phyloP scores from a whole-genome alignment of 805 yeast species.

The Cyberlindnera veronae region DNA sequence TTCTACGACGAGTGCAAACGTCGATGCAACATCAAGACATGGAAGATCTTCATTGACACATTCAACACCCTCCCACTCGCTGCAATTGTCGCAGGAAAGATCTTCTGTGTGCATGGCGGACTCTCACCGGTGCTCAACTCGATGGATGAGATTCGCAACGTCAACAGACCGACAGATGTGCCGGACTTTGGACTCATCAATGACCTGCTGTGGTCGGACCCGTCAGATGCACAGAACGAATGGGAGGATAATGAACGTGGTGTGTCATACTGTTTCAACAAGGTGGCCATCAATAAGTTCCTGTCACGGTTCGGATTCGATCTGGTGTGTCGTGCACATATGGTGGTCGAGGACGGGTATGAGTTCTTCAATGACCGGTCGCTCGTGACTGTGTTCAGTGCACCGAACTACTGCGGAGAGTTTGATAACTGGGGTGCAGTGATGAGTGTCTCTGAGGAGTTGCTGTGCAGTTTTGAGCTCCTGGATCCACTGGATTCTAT shows the following conservation, averaged over 20 bases:
- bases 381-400: conserved; percentile 95
- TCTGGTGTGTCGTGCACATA: conserved; percentile 93
- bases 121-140: conserved; percentile 76
- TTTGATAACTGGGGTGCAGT: conserved; percentile 94
- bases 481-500: conserved; percentile 91
- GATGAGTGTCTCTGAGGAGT: conserved; percentile 92
- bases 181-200: conserved; percentile 99
- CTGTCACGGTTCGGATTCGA: conserved; percentile 70
- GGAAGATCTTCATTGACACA: conserved; percentile 93
- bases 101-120: conserved; percentile 96
- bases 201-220: conserved; percentile 91
- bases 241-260: conserved; percentile 96
- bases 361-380: conserved; percentile 86
- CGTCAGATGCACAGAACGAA: conserved; percentile 63
- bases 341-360: conserved; percentile 95
- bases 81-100: conserved; percentile 86
- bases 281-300: conserved; percentile 74
- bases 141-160: conserved; percentile 73
- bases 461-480: conserved; percentile 88
- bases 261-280: conserved; percentile 92
- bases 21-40: conserved; percentile 85
- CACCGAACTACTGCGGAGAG: conserved; percentile 86
- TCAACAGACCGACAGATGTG: conserved; percentile 92
- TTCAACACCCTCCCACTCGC: conserved; percentile 91
- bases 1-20: conserved; percentile 92